These are phyloP conservation scores for Penicillium brasilianum DNA, from an alignment of 2,329 filamentous ascomycete genomes.

Conservation along the genomic window DNA sequence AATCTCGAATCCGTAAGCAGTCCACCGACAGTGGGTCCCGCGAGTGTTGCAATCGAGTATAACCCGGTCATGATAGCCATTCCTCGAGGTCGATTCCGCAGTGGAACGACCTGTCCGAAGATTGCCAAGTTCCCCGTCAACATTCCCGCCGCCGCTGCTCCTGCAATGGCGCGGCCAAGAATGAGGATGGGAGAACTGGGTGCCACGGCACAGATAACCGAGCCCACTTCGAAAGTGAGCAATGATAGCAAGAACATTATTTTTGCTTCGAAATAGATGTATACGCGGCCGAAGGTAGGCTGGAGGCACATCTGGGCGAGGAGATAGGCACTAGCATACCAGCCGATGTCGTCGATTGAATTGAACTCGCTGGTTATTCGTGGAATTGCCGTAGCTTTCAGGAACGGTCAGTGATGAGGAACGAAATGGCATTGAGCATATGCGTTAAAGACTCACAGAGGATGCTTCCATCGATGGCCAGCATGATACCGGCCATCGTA, in stretches of 20 bases:
- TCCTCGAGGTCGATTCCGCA: constrained; percentile 1
- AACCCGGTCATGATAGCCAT: constrained; percentile 8
- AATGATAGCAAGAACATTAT: constrained; percentile 1
- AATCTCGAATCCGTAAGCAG: constrained; percentile 3
- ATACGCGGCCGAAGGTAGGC: constrained; percentile 4
- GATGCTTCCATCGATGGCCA: constrained; percentile 4
- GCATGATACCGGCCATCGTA: constrained; percentile 3
- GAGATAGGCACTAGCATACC: constrained; percentile 7
- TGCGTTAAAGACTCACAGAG: background rate
- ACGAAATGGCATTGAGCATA: background rate
- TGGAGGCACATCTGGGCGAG: constrained; percentile 5
- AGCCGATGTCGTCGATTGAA: constrained; percentile 5
- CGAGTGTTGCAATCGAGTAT: constrained; percentile 3
- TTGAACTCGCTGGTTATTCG: constrained; percentile 8
- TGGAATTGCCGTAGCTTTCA: constrained; percentile 3
- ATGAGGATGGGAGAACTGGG: constrained; percentile 3
- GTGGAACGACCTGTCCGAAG: constrained; percentile 4
- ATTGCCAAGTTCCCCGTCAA: constrained; percentile 8
- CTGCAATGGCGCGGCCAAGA: constrained; percentile 1
- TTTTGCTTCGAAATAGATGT: constrained; percentile 7
- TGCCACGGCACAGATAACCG: constrained; percentile 6
- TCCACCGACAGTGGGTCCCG: constrained; percentile 5
- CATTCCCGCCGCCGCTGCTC: constrained; percentile 5
- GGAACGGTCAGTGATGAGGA: background rate
- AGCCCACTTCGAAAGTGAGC: constrained; percentile 3